Base-by-base conservation (phyloP, 352 stramenopile species). In the Pythium graminicola region DNA sequence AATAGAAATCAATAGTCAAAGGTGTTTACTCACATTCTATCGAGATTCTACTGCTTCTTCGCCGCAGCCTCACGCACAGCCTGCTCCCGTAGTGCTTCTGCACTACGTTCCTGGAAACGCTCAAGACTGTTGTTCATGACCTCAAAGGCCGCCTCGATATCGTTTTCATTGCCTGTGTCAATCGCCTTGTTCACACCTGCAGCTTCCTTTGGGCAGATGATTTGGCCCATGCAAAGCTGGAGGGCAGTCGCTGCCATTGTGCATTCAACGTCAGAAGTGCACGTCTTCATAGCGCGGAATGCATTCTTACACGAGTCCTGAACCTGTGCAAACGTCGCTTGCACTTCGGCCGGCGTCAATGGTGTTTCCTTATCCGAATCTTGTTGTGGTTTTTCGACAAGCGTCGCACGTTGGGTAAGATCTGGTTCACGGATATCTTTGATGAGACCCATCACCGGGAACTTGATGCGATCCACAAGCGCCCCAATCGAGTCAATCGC, bases 151-250 rank as follows among this genome's bases (percentile, higher is more conserved):
- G 72, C 60, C 48, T 92, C 82, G 41, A 93, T 81, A 23, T 73
- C 58, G 28, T 61, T 46, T 41, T 92, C 76, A 31, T 85, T 64
- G 22, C 81, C 81, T 27, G 55, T 63, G n/a, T 86, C 68, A 44
- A 95, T 74, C 46, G 76, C 76, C 40, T 83, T 72, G 26, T 79
- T 77, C 50, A 92, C 92, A 23, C 69, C 60, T 42, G 50, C 52
- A 9, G 82, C 86, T 44, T 93, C 70, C 0, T 71, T 52, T 4
- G 77, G 72, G 49, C 84, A 95, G 27, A 96, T 81, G 57, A 96
- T 82, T 40, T 74, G 71, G 2, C 76, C 86, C 85, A 96, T 93
- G 67, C 88, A 97, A 17, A 93, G 73, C 51, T 93, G 88, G 13
- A 97, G 72, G 51, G 83, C 85, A 26, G 91, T 88, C 24, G 81